Base-by-base conservation (phyloP, 441 rosid genomes). In the Erodium chrysanthum region DNA sequence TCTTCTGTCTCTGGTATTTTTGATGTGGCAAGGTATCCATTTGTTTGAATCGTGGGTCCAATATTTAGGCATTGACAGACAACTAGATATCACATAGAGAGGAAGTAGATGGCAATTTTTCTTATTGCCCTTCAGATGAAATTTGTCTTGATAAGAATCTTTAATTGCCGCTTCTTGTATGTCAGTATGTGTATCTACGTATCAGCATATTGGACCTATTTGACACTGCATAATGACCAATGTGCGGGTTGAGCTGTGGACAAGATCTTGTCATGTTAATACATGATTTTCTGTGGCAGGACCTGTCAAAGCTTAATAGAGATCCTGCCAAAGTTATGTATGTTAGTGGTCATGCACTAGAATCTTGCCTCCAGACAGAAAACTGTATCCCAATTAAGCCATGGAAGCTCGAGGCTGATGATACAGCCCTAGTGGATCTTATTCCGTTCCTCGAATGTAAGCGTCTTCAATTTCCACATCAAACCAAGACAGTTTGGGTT, bases 381-480 rank as follows among this genome's bases (percentile, higher is more conserved):
- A 93, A 93, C 64, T 79, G 80, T 64, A 82, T 93, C 59, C 92
- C 89, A 33, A 79, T 93, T 67, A 84, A 84, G 78, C 89, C 98
- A 29, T 91, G 85, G 83, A 82, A 82, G 77, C 88, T 86, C 0
- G 92, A 76, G 58, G 76, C 77, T 4, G 74, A 71, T 5, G 98
- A 93, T 77, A 89, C 97, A 0, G 84, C 89, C 63, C 97, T 93
- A 69, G 46, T 93, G 71, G 98, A 93, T 74, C 97, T 93, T 58
- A 89, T 93, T 80, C 98, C 98, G 3, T 93, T 93, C 76, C 97
- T 93, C 66, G 98, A 93, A 77, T 93, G 98, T 91, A 78, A 84
- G 91, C 72, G 31, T 59, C 66, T 44, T 65, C 7, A 29, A 29
- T 29, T 37, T 54, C n/a, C 48, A 42, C 48, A 42, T 29, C 5